Evolutionary conservation across 2,329 filamentous ascomycete genomes (phyloP).

Genomic region (Trichoderma aggressivum): DNA sequence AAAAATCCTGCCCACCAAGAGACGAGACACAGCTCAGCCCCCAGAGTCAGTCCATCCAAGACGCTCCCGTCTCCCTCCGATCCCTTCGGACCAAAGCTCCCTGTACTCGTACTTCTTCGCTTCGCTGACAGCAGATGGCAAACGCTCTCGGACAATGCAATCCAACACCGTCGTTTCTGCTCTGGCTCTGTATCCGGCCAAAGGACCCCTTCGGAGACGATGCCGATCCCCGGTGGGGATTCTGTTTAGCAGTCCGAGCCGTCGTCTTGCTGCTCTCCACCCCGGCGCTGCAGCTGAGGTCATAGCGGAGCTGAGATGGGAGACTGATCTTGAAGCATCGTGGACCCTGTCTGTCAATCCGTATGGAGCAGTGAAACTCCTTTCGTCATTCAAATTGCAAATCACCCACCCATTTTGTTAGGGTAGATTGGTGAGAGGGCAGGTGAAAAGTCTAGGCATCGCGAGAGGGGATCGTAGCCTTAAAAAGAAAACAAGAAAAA

Average conservation of each 20-base stretch:
- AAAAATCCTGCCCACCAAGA: background rate
- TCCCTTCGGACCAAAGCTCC: background rate
- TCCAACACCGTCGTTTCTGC: background rate
- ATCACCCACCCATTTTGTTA: background rate
- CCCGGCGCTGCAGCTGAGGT: slow-evolving; percentile 19
- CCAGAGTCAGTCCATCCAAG: background rate
- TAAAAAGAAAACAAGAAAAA: background rate
- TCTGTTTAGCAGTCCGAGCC: background rate
- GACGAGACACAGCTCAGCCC: background rate
- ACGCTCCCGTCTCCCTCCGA: background rate
- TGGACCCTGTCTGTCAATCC: background rate
- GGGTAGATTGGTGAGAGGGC: too few relatives aligned
- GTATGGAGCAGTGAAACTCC: background rate
- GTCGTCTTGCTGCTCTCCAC: slow-evolving; percentile 6
- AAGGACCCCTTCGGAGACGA: background rate
- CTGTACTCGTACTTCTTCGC: background rate
- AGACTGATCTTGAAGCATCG: background rate
- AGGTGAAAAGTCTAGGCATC: background rate
- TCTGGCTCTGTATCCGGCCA: background rate
- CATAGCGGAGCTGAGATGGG: slow-evolving; percentile 14
- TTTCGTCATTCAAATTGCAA: background rate
- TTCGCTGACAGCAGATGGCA: background rate
- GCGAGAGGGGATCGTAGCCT: background rate
- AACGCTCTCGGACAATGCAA: background rate
- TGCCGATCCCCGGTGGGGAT: slow-evolving; percentile 15